These are phyloP conservation scores for Suhomyces vadensis DNA, from an alignment of 805 yeast genomes.

Conservation along the genomic window DNA sequence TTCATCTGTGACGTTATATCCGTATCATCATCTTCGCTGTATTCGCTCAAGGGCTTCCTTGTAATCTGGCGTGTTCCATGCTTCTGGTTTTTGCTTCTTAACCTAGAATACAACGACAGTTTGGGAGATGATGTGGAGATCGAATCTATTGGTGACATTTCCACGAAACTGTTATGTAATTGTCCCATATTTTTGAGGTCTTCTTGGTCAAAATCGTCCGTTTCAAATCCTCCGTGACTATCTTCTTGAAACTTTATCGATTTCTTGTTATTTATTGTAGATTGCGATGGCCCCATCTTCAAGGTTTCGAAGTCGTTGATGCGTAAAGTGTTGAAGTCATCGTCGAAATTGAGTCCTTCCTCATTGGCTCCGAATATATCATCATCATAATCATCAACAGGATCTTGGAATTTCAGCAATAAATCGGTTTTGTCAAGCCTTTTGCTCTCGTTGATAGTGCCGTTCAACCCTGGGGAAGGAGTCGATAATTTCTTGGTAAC, in stretches of 20 bases:
- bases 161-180: slow-evolving; percentile 6
- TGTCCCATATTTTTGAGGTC: neutral
- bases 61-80: slow-evolving; percentile 12
- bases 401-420: slow-evolving; percentile 23
- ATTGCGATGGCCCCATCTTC: slow-evolving; percentile 2
- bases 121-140: slow-evolving; percentile 28
- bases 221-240: slow-evolving; percentile 10
- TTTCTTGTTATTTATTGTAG: neutral
- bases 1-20: slow-evolving; percentile 40
- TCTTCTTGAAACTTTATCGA: slow-evolving; percentile 8
- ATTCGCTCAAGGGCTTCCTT: slow-evolving; percentile 34
- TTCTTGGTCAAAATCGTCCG: slow-evolving; percentile 2
- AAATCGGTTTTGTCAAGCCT: slow-evolving; percentile 19
- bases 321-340: slow-evolving; percentile 28
- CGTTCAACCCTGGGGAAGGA: slow-evolving; percentile 10
- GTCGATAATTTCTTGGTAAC: slow-evolving; percentile 13
- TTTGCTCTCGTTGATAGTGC: slow-evolving; percentile 4
- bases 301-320: slow-evolving; percentile 14
- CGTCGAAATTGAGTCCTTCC: slow-evolving; percentile 22
- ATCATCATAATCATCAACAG: slow-evolving; percentile 18
- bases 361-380: slow-evolving; percentile 29
- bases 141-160: slow-evolving; percentile 21
- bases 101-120: slow-evolving; percentile 12
- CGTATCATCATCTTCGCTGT: slow-evolving; percentile 40
- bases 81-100: neutral